Evolutionary conservation across 1,284 basidiomycete genomes (phyloP), one percentile per base, ranked within the genome.

Genomic region (Rhodotorula sp.): DNA sequence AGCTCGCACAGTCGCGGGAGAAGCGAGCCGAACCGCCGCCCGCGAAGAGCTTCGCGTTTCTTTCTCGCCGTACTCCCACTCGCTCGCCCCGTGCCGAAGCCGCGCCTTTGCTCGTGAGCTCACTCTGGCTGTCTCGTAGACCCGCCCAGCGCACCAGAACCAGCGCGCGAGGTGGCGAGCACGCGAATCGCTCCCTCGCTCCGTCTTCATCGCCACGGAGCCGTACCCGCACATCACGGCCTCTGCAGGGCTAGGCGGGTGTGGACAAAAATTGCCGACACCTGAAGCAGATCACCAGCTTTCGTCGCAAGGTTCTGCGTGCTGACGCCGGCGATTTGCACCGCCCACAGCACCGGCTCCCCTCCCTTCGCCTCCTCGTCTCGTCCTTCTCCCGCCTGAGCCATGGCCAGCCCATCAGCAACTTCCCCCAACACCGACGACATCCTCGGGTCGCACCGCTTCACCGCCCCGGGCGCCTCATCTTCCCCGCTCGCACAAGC

Each of bases 401-500:
- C 25, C 21, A 49, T 60, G 61, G 52, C 57, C 8, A 21, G 44
- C 7, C 52, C 61, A n/a, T 19, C 54, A 61, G 48, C 66, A 19
- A 17, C 49, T 34, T 63, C 74, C 0, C 73, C 75, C 49, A 72
- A 58, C 45, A 66, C 64, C 23, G 61, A 73, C 67, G 74, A 75
- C 68, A 77, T 76, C 64, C 70, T 74, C 68, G 68, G 61, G 49
- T 55, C 63, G 34, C 66, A 71, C 56, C 70, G 68, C 19, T 77
- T 74, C 66, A 63, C 70, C 52, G 19, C 54, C 14, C 57, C 64
- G n/a, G 53, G 54, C 50, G 23, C 41, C 48, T 60, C 80, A 54
- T 64, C 83, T 50, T 79, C 83, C 55, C 77, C 83, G 44, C 81
- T 84, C 69, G 85, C 86, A 67, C 84, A 85, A 79, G 86, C 87